Evolutionary conservation across 2,329 filamentous ascomycete species (phyloP).

Genomic region (Cercospora berteroae): DNA sequence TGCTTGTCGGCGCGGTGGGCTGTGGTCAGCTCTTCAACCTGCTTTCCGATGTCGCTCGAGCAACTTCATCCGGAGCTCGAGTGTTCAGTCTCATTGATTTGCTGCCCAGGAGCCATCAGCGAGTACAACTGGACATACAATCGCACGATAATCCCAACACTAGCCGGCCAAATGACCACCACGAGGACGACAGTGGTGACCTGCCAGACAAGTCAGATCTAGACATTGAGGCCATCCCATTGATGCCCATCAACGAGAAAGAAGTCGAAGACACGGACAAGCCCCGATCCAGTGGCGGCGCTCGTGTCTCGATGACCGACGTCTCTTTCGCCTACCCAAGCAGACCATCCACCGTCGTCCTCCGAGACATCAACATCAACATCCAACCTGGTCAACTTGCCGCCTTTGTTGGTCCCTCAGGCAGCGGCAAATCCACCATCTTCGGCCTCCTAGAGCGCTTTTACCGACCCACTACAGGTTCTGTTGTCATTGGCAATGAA

Average conservation of each 20-base stretch:
- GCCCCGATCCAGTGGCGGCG: not conserved
- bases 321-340: constrained; percentile 10
- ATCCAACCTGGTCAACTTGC: constrained; percentile 32
- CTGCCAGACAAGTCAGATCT: not conserved
- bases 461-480: constrained; percentile 44
- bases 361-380: not conserved
- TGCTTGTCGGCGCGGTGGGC: constrained; percentile 70
- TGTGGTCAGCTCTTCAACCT: constrained; percentile 74
- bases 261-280: not conserved
- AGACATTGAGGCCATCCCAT: not conserved
- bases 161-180: not conserved
- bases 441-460: constrained; percentile 49
- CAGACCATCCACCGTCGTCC: not conserved
- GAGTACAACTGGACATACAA: not conserved
- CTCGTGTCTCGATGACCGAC: constrained; percentile 1
- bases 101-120: not conserved
- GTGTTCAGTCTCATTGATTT: constrained; percentile 1
- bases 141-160: not conserved
- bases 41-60: constrained; percentile 1
- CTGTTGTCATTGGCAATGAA: constrained; percentile 52
- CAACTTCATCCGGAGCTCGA: not conserved
- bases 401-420: constrained; percentile 49
- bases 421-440: constrained; percentile 49
- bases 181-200: not conserved
- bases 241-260: constrained; percentile 2